Evolutionary conservation across 2,329 filamentous ascomycete species (phyloP), one percentile per base, ranked within the genome.

Genomic region (Xenoacremonium recifei): DNA sequence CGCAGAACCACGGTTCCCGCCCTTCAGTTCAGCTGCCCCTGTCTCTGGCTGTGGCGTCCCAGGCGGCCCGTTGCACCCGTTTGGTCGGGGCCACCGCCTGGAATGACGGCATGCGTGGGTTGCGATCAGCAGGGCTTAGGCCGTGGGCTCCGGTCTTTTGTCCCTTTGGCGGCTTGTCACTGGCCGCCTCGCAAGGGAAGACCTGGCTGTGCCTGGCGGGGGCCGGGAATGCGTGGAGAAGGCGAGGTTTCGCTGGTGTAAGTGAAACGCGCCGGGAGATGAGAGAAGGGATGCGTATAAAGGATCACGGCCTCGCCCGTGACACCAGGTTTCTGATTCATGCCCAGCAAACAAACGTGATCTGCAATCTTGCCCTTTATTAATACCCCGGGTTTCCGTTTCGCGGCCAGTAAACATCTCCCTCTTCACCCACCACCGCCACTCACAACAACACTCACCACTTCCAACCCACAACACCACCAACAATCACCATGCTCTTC

Each of bases 401-500:
- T 27, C 23, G 6, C 27, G 23, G n/a, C 3, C 18, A 13, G 15
- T 37, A 15, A 31, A 20, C 25, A 19, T 21, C 23, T 21, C 17
- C 17, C 30, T 30, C 10, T 37, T 12, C 5, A n/a, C 19, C 13
- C 36, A 35, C 38, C 37, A 32, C 33, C 18, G 27, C 29, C 35
- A 21, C 17, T 30, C 17, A 29, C 39, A 30, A 23, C 20, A 17
- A 36, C 30, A 29, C 12, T 13, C n/a, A 30, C 37, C n/a, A 30
- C 37, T 17, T 3, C 16, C 29, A 19, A 29, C 36, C 5, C 21
- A 30, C 15, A 20, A 16, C 36, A 10, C 15, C 25, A 32, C 16
- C 37, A 13, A 35, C 17, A 15, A 37, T 42, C 44, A 51, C 6
- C 16, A 58, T 58, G 55, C 55, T 35, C 23, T 57, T 51, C 54